Evolutionary conservation across 768 basidiomycete genomes (phyloP), one percentile per base, ranked within the genome.

Genomic region (Lyophyllum semitale): DNA sequence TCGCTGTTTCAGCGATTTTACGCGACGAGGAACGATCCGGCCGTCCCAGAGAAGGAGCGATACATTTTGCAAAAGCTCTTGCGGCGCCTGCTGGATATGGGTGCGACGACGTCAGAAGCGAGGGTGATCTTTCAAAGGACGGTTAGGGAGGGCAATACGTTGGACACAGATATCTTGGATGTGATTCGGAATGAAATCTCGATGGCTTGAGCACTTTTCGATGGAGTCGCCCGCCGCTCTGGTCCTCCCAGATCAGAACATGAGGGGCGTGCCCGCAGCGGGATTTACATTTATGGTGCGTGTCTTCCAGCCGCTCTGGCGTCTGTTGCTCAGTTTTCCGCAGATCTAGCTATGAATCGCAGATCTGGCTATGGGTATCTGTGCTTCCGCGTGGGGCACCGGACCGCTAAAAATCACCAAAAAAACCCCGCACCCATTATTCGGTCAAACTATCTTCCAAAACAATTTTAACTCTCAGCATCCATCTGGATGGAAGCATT

Each of bases 201-300:
- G 84, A 30, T 93, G 91, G 92, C 84, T 88, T 0, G 82, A 85
- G 53, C 91, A 93, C 65, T 81, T 94, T 56, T 88, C 84, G 2
- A 71, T 93, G 61, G 84, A 85, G 64, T 78, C 79, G 1, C 66
- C 73, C 5, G 81, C 87, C 2, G 71, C 80, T 8, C 59, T 91
- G 6, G 71, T 75, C 3, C 66, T 87, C 29, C 68, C 71, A 1
- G 79, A 84, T 42, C 72, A 75, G n/a, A 72, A 68, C n/a, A 65
- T 69, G 32, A 80, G 78, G 55, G 81, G 82, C 0, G 67, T 91
- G 41, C 85, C 88, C 0, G 61, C 73, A 1, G 68, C 78, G 12
- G 92, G 91, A 0, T 83, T 91, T 63, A 88, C 89, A 1, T 86
- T 87, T 67, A 84, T 91, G 84, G 90, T 86, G 55, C 29, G 68